A percentile compares a stretch with the other conserved stretches of the same genome.
Conservation (phyloP, 2,329 filamentous ascomycete genomes). For the Exophiala spinifera region DNA sequence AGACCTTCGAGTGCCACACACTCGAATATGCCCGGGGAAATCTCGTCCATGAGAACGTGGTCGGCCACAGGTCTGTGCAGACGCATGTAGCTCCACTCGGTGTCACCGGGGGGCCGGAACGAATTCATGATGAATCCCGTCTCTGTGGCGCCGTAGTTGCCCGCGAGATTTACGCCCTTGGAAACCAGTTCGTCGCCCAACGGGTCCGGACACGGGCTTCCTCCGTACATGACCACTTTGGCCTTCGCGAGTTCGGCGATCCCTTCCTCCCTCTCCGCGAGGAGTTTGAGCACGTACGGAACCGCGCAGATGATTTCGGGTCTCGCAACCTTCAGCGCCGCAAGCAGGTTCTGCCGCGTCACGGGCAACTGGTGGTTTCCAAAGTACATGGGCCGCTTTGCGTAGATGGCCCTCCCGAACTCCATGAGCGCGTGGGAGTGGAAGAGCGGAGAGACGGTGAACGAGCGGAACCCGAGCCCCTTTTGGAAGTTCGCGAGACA, state of each 20-base stretch:
- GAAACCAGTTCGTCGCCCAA: conserved; percentile 54
- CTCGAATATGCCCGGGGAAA: conserved; percentile 45
- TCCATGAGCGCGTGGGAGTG: conserved; percentile 59
- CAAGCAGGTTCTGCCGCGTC: conserved; percentile 48
- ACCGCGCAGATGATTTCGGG: conserved; percentile 59
- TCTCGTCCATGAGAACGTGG: conserved; percentile 49
- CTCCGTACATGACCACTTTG: conserved; percentile 61
- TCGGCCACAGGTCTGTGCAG: conserved; percentile 37
- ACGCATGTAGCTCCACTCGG: conserved; percentile 59
- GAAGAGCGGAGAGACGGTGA: conserved; percentile 53
- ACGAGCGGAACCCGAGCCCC: conserved; percentile 8
- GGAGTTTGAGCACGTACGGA: conserved; percentile 60
- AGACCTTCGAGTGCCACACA: conserved; percentile 55
- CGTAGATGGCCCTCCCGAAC: conserved; percentile 52
- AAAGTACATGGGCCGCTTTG: conserved; percentile 49
- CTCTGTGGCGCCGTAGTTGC: conserved; percentile 62
- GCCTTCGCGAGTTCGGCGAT: conserved; percentile 46
- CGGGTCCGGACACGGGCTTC: conserved; percentile 53
- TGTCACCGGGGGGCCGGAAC: conserved; percentile 52
- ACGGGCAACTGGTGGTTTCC: conserved; percentile 57
- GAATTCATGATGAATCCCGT: conserved; percentile 65
- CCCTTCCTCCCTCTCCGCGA: conserved; percentile 57
- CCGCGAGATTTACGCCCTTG: conserved; percentile 55
- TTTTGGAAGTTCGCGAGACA: conserved; percentile 17
- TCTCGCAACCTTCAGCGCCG: conserved; percentile 42